phyloP scores from a whole-genome alignment of 2,329 filamentous ascomycete genomes.

The Amphichorda felina region DNA sequence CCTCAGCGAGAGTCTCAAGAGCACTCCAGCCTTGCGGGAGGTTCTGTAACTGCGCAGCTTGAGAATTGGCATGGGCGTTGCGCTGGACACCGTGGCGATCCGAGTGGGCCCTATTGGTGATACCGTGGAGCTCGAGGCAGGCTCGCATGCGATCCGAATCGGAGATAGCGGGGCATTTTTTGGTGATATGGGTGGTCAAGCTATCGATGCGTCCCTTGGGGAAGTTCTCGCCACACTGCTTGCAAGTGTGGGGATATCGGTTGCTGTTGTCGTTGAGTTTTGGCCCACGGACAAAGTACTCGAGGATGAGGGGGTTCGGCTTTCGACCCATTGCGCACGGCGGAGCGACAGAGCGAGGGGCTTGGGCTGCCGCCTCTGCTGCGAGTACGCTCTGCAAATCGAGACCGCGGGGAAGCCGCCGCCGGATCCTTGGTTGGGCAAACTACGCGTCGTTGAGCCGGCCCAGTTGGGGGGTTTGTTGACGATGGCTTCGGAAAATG shows the following conservation, averaged over 20 bases:
- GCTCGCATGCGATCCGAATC: constrained; percentile 65
- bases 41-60: constrained; percentile 12
- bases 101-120: constrained; percentile 32
- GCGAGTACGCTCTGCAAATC: not conserved
- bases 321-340: constrained; percentile 59
- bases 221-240: constrained; percentile 77
- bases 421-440: not conserved
- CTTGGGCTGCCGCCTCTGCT: not conserved
- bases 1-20: constrained; percentile 77
- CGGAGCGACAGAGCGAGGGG: not conserved
- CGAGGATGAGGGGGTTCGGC: constrained; percentile 73
- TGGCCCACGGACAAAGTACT: constrained; percentile 77
- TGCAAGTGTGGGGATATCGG: constrained; percentile 85
- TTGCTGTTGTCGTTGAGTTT: constrained; percentile 87
- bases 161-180: constrained; percentile 73
- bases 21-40: constrained; percentile 60
- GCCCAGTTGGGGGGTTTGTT: constrained; percentile 4
- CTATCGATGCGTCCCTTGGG: constrained; percentile 82
- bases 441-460: not conserved
- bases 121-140: constrained; percentile 59
- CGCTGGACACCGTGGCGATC: constrained; percentile 8
- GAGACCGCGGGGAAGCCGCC: not conserved
- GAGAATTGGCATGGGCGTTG: constrained; percentile 16
- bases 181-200: constrained; percentile 69
- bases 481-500: constrained; percentile 7